These are phyloP conservation scores for Raffaelea ambrosiae DNA, from an alignment of 2,329 filamentous ascomycete species.

Conservation along the genomic window DNA sequence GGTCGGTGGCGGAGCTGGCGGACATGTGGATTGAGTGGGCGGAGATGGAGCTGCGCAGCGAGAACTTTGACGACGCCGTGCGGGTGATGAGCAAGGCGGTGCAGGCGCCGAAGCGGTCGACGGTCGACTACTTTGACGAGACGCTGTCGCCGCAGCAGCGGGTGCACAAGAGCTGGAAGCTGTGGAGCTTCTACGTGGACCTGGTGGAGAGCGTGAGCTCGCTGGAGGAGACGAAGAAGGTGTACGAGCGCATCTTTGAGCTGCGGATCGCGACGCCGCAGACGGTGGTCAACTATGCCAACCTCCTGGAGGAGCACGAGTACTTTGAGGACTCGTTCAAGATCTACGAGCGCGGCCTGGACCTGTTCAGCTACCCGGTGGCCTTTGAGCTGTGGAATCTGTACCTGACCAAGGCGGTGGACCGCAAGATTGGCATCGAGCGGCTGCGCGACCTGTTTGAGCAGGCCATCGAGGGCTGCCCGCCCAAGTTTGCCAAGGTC, in stretches of 20 bases:
- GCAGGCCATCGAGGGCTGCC: slow-evolving; percentile 90
- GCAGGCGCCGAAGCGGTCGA: slow-evolving; percentile 94
- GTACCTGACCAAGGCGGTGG: slow-evolving; percentile 93
- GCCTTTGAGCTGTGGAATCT: slow-evolving; percentile 98
- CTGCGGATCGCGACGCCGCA: slow-evolving; percentile 95
- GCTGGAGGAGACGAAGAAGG: slow-evolving; percentile 82
- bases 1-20: slow-evolving; percentile 90
- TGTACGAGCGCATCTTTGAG: slow-evolving; percentile 97
- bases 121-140: slow-evolving; percentile 98
- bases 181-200: slow-evolving; percentile 99
- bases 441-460: slow-evolving; percentile 91
- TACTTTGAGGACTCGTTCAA: slow-evolving; percentile 99
- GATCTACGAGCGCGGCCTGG: slow-evolving; percentile 87
- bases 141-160: slow-evolving; percentile 87
- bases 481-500: slow-evolving; percentile 90
- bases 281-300: slow-evolving; percentile 97
- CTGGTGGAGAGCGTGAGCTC: slow-evolving; percentile 90
- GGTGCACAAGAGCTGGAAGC: slow-evolving; percentile 97
- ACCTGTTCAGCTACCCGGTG: slow-evolving; percentile 97
- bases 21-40: slow-evolving; percentile 99
- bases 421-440: slow-evolving; percentile 93
- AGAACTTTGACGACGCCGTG: slow-evolving; percentile 91
- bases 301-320: slow-evolving; percentile 84
- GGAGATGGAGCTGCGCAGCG: slow-evolving; percentile 91
- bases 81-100: slow-evolving; percentile 96